Conservation (phyloP, 148 eudicot genomes). For the Silene uniflora region DNA sequence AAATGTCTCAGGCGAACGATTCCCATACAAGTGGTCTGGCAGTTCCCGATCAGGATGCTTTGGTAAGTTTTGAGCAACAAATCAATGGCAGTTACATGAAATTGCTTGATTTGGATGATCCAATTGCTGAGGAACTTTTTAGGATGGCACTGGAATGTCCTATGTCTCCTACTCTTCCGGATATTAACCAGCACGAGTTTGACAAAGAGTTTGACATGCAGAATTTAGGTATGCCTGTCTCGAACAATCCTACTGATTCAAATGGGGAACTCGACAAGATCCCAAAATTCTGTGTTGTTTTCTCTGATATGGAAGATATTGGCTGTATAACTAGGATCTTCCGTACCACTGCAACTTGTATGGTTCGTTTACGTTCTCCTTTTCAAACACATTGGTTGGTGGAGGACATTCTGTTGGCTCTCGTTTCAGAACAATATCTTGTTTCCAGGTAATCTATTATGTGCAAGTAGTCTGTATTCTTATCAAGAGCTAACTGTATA, state of each 20-base stretch:
- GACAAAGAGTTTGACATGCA: slow-evolving; percentile 22
- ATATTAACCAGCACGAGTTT: slow-evolving; percentile 30
- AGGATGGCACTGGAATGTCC: slow-evolving; percentile 59
- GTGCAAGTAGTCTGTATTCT: neutral
- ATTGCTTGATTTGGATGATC: slow-evolving; percentile 65
- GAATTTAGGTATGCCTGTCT: slow-evolving; percentile 17
- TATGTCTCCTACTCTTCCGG: slow-evolving; percentile 66
- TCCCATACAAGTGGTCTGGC: slow-evolving; percentile 26
- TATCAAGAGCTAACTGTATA: slow-evolving; percentile 1
- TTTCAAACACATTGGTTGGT: slow-evolving; percentile 34
- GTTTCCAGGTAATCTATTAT: slow-evolving; percentile 39
- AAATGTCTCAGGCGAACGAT: slow-evolving; percentile 18
- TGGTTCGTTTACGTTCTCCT: slow-evolving; percentile 29
- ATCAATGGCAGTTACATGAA: slow-evolving; percentile 51
- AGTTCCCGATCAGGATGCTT: slow-evolving; percentile 17
- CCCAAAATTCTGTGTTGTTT: slow-evolving; percentile 40
- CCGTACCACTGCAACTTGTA: slow-evolving; percentile 35
- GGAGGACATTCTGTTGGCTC: slow-evolving; percentile 37
- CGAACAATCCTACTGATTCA: slow-evolving; percentile 14
- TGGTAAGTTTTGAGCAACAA: slow-evolving; percentile 25
- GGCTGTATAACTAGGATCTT: slow-evolving; percentile 53
- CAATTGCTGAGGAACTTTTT: slow-evolving; percentile 50
- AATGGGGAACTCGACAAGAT: slow-evolving; percentile 4
- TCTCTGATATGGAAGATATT: slow-evolving; percentile 42
- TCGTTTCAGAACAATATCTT: slow-evolving; percentile 46